Conservation (phyloP, 2,329 filamentous ascomycete species). For the Aspergillus versicolor region DNA sequence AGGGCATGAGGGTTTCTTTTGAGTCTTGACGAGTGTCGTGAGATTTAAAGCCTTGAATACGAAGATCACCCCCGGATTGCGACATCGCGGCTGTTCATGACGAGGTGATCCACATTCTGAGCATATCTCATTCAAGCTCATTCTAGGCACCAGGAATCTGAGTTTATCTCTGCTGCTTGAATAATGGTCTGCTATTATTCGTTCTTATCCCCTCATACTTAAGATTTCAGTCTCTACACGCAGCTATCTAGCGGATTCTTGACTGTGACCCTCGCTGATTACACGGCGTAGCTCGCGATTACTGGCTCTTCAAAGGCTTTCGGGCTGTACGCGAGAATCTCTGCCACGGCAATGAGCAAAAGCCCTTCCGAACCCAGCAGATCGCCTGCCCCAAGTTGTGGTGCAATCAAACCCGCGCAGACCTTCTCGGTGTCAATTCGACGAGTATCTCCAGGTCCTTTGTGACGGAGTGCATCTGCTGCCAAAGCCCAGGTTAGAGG, state of each 20-base stretch:
- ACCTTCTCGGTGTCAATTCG: conserved; percentile 41
- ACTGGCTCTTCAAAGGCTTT: conserved; percentile 42
- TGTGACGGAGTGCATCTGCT: conserved; percentile 50
- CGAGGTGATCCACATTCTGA: conserved; percentile 7
- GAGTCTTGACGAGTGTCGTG: not conserved
- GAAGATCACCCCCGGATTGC: conserved; percentile 4
- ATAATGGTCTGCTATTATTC: not conserved
- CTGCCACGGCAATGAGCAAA: not conserved
- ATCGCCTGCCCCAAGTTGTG: conserved; percentile 38
- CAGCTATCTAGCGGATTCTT: not conserved
- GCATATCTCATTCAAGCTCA: conserved; percentile 7
- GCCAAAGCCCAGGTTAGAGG: conserved; percentile 43
- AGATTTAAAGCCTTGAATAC: not conserved
- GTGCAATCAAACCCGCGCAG: conserved; percentile 35
- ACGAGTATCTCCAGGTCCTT: conserved; percentile 43
- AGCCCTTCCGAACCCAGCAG: conserved; percentile 47
- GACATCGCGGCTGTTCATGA: conserved; percentile 2
- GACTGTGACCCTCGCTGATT: not conserved
- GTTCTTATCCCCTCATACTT: not conserved
- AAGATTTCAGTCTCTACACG: not conserved
- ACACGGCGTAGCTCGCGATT: conserved; percentile 40
- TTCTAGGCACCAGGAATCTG: not conserved
- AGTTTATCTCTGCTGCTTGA: not conserved
- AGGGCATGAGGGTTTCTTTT: not conserved
- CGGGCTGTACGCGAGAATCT: not conserved